Evolutionary conservation across 768 basidiomycete species (phyloP).

Genomic region (Tricholoma bakamatsutake): DNA sequence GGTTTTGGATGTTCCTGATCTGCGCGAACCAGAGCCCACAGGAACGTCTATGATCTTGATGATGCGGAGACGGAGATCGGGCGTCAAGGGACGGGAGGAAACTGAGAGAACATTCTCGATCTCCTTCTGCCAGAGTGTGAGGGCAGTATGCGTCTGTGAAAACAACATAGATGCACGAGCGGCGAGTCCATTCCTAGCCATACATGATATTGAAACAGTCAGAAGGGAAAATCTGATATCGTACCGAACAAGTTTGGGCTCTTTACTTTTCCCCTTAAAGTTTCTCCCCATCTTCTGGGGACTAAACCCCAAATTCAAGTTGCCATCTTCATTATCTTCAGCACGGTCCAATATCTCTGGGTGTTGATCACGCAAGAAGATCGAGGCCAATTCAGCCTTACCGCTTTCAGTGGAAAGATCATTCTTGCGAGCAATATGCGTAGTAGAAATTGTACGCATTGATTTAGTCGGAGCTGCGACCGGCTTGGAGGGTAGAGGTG

Average conservation of each 20-base stretch:
- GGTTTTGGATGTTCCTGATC: slow-evolving; percentile 13
- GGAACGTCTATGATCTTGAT: slow-evolving; percentile 35
- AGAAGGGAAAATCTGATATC: slow-evolving; percentile 11
- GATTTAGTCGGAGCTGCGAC: slow-evolving; percentile 24
- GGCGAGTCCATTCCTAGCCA: slow-evolving; percentile 49
- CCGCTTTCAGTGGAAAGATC: slow-evolving; percentile 47
- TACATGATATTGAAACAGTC: neutral
- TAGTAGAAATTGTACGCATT: slow-evolving; percentile 45
- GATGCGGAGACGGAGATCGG: slow-evolving; percentile 42
- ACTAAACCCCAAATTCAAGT: slow-evolving; percentile 52
- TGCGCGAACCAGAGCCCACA: slow-evolving; percentile 20
- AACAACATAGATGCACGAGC: slow-evolving; percentile 40
- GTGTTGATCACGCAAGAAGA: slow-evolving; percentile 45
- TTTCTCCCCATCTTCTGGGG: slow-evolving; percentile 41
- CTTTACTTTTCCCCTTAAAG: slow-evolving; percentile 30
- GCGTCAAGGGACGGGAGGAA: slow-evolving; percentile 21
- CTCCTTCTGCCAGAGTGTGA: slow-evolving; percentile 49
- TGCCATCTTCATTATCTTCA: slow-evolving; percentile 25
- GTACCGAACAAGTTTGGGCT: slow-evolving; percentile 42
- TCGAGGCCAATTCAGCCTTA: slow-evolving; percentile 44
- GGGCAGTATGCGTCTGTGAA: slow-evolving; percentile 37
- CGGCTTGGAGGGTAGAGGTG: slow-evolving; percentile 17
- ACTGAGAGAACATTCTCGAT: slow-evolving; percentile 28
- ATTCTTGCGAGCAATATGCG: slow-evolving; percentile 45
- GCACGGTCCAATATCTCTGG: slow-evolving; percentile 25